These are phyloP conservation scores for Phytopythium boreale DNA, from an alignment of 352 stramenopile genomes.

Conservation along the genomic window DNA sequence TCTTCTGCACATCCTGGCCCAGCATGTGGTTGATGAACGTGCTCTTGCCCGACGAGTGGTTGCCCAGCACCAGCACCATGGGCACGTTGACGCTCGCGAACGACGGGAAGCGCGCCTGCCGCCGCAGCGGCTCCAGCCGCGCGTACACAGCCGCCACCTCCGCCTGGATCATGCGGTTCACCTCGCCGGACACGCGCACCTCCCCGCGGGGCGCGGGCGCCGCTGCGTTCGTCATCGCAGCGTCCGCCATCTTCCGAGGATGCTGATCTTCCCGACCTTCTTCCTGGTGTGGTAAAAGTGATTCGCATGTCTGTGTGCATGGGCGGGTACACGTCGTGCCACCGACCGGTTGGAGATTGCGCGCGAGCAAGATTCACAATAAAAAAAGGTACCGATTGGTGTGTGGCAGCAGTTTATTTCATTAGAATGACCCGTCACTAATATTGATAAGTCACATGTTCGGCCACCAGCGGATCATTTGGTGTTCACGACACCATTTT, in stretches of 20 bases:
- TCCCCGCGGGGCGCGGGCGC: constrained; percentile 15
- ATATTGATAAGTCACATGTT: background rate
- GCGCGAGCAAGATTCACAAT: background rate
- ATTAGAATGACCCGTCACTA: background rate
- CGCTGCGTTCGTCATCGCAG: background rate
- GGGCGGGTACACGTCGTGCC: too few species aligned
- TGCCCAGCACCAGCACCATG: constrained; percentile 84
- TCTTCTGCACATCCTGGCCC: constrained; percentile 80
- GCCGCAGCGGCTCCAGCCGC: constrained; percentile 64
- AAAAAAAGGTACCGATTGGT: background rate
- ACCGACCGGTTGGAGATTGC: background rate
- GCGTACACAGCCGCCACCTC: constrained; percentile 67
- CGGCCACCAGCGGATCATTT: background rate
- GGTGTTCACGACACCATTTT: background rate
- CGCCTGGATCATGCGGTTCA: constrained; percentile 85
- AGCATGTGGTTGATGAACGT: constrained; percentile 91
- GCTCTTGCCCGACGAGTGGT: constrained; percentile 84
- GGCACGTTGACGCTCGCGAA: constrained; percentile 76
- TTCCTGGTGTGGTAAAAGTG: background rate
- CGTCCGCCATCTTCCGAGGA: background rate
- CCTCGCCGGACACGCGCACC: constrained; percentile 55
- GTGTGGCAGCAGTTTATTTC: background rate
- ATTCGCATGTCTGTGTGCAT: too few species aligned
- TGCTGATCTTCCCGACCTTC: constrained; percentile 9
- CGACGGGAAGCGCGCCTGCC: constrained; percentile 71